These are phyloP conservation scores for Rhipidocladum racemiflorum DNA, from an alignment of 176 grass and related monocot genomes.

Conservation along the genomic window DNA sequence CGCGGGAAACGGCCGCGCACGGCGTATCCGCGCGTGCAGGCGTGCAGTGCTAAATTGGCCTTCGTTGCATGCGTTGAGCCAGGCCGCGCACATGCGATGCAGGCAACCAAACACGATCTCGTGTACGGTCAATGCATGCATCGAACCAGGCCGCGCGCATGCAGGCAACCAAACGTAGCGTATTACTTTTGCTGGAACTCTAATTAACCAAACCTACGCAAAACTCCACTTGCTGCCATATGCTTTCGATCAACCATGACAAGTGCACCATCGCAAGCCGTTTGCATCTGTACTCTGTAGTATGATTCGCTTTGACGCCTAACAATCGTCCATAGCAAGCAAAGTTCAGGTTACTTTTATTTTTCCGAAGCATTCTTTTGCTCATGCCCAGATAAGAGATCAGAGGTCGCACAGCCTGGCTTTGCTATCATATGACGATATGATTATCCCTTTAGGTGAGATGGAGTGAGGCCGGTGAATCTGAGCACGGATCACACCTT, in stretches of 20 bases:
- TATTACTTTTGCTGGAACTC: not conserved
- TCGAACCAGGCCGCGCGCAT: no score
- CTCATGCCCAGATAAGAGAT: not conserved
- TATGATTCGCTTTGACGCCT: conserved; percentile 12
- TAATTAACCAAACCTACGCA: not conserved
- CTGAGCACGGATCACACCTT: conserved; percentile 17
- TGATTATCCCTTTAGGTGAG: not conserved
- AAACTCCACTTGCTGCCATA: not conserved
- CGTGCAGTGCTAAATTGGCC: no score
- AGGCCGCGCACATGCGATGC: no score
- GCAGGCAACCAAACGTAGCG: no score
- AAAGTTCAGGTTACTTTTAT: not conserved
- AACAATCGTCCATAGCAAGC: conserved; percentile 11
- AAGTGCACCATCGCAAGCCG: not conserved
- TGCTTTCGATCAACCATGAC: not conserved
- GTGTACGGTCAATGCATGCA: no score
- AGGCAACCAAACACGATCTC: no score
- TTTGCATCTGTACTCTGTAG: not conserved
- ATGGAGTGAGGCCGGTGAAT: not conserved
- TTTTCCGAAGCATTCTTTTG: not conserved
- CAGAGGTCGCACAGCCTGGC: not conserved
- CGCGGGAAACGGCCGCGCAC: no score
- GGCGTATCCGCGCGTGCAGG: no score
- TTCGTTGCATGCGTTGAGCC: no score
- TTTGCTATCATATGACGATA: not conserved